These are phyloP conservation scores for Linanthus parryae DNA, from an alignment of 148 eudicot species.

Conservation along the genomic window DNA sequence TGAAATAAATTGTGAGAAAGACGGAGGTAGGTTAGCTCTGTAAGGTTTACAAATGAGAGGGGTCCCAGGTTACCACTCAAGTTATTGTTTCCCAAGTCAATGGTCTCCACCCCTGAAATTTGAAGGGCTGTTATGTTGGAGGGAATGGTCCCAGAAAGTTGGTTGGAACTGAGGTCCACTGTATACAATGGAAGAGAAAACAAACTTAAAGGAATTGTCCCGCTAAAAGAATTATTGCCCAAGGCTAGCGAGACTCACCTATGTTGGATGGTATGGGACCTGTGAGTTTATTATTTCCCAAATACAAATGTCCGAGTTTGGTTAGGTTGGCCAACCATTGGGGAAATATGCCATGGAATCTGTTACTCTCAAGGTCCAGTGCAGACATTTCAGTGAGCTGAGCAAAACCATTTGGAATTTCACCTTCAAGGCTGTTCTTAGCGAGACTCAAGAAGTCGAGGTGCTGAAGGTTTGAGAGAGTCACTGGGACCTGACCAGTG, in stretches of 20 bases:
- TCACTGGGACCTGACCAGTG: neutral
- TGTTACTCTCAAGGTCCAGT: neutral
- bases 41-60: neutral
- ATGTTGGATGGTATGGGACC: slow-evolving; percentile 1
- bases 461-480: neutral
- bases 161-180: no score
- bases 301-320: no score
- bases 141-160: no score
- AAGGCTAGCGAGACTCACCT: no score
- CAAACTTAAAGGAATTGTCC: neutral
- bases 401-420: neutral
- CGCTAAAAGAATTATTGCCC: no score
- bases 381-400: neutral
- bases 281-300: neutral
- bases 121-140: no score
- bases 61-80: neutral
- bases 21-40: neutral
- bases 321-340: neutral
- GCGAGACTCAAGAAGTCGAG: neutral
- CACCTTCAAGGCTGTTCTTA: neutral
- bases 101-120: neutral
- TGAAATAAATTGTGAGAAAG: no score
- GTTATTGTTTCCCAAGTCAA: no score
- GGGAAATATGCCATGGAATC: neutral
- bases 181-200: neutral